Evolutionary conservation across 805 yeast genomes (phyloP), one percentile per base, ranked within the genome.

Genomic region (Schwanniomyces sp.): DNA sequence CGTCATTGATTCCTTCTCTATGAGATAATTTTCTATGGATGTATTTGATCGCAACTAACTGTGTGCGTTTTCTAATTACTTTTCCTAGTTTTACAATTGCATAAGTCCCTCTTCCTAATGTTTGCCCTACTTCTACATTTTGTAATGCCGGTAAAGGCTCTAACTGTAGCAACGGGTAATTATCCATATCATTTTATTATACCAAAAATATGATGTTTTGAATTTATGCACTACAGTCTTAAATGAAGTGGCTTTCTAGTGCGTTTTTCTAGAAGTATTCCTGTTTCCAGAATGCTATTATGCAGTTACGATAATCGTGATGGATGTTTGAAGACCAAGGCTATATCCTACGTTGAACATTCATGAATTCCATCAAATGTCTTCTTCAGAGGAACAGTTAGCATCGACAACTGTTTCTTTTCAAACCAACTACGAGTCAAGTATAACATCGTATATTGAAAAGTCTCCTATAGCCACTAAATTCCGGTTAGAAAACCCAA

Each of bases 401-500:
- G 26, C 12, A 16, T 27, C 32, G 7, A 16, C 34, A 24, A 18
- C 16, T 7, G 34, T 8, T 4, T 40, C 43, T 16, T 8, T 16
- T 21, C 10, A 36, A 7, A 3, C 9, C 18, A 37, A 40, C 3
- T 26, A 29, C 21, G 47, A 44, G 24, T 18, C 25, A 4, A 39
- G 30, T n/a, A 53, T 59, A 25, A 58, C 58, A 40, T 50, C 58
- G 8, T 60, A 57, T 41, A 51, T 61, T 25, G 51, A 52, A 30
- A 51, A 55, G 42, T 58, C 64, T 5, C 62, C 65, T 27, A 56
- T 59, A 25, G 52, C 62, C 30, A 49, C 41, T 42, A 53, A 54
- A 27, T 60, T 56, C 40, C 48, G 67, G 48, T 45, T 45, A n/a
- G 59, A 55, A 18, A 61, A 62, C 48, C 67, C 67, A 12, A 62